Percentiles rank a stretch among this genome's conserved stretches.
These are phyloP conservation scores for Dichomitus squalens DNA, from an alignment of 1,284 basidiomycete genomes.

Conservation along the genomic window DNA sequence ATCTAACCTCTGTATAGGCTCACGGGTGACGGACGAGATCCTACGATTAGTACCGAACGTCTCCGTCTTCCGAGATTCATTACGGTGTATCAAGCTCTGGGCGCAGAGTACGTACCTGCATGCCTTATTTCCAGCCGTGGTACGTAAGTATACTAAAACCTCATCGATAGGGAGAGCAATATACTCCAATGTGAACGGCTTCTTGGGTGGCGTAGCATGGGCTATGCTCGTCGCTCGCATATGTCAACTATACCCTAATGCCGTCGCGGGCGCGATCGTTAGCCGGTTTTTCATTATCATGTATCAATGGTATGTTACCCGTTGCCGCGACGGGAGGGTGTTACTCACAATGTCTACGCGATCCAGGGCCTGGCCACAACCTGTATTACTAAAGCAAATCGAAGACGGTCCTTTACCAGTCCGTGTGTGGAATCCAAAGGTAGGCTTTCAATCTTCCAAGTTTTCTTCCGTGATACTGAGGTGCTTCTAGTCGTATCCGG, in stretches of 20 bases:
- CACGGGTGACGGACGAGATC: slow-evolving; percentile 96
- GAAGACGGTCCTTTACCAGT: slow-evolving; percentile 94
- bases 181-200: slow-evolving; percentile 98
- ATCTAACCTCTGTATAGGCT: slow-evolving; percentile 54
- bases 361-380: slow-evolving; percentile 93
- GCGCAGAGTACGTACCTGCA: slow-evolving; percentile 77
- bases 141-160: slow-evolving; percentile 8
- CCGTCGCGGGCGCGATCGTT: slow-evolving; percentile 92
- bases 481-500: slow-evolving; percentile 78
- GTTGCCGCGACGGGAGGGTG: neutral
- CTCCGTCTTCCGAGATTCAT: slow-evolving; percentile 89
- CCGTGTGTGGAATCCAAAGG: slow-evolving; percentile 98
- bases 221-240: slow-evolving; percentile 97
- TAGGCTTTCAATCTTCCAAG: slow-evolving; percentile 32
- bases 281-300: slow-evolving; percentile 97
- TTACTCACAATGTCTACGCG: slow-evolving; percentile 16
- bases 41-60: slow-evolving; percentile 95
- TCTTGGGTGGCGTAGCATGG: slow-evolving; percentile 98
- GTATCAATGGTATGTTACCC: slow-evolving; percentile 82
- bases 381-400: slow-evolving; percentile 94
- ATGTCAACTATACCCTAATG: slow-evolving; percentile 98
- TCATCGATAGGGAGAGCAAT: slow-evolving; percentile 80
- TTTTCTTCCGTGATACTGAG: neutral
- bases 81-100: slow-evolving; percentile 98
- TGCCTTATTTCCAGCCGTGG: neutral